phyloP scores from a whole-genome alignment of 73 alveolate genomes.

The Paramecium biaurelia region DNA sequence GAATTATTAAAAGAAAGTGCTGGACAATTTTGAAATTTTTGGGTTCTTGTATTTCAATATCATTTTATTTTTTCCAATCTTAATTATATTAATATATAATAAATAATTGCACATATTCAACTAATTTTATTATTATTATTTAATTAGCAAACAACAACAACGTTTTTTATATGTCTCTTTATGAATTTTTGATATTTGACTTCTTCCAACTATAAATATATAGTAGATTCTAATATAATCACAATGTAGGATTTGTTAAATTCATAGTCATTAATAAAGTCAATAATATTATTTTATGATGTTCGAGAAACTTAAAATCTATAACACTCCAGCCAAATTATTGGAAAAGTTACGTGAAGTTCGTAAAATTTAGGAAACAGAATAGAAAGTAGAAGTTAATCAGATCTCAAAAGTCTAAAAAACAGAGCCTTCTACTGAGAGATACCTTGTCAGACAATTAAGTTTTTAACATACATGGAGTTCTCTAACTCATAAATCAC shows the following conservation, averaged over 20 bases:
- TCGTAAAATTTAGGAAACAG: not conserved
- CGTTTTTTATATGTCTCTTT: not conserved
- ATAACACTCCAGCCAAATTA: slow-evolving; percentile 37
- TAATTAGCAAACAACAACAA: not conserved
- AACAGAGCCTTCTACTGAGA: not conserved
- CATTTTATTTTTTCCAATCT: not conserved
- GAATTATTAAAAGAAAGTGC: not conserved
- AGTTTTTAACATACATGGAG: not conserved
- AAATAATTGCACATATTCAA: not conserved
- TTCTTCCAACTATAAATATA: not conserved
- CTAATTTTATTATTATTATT: too few species aligned
- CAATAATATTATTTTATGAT: slow-evolving; percentile 25
- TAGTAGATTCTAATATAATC: not conserved
- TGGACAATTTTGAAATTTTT: not conserved
- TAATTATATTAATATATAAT: not conserved
- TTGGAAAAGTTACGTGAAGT: not conserved
- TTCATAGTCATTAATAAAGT: not conserved
- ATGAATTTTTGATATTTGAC: not conserved
- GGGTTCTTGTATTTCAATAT: not conserved
- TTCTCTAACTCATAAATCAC: not conserved
- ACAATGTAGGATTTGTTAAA: not conserved
- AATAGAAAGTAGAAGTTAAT: not conserved
- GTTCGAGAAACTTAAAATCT: slow-evolving; percentile 35
- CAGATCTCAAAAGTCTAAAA: not conserved
- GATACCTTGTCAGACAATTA: not conserved